Evolutionary conservation across 2,329 filamentous ascomycete genomes (phyloP), one percentile per base, ranked within the genome.

Genomic region (Diaporthe sp.): DNA sequence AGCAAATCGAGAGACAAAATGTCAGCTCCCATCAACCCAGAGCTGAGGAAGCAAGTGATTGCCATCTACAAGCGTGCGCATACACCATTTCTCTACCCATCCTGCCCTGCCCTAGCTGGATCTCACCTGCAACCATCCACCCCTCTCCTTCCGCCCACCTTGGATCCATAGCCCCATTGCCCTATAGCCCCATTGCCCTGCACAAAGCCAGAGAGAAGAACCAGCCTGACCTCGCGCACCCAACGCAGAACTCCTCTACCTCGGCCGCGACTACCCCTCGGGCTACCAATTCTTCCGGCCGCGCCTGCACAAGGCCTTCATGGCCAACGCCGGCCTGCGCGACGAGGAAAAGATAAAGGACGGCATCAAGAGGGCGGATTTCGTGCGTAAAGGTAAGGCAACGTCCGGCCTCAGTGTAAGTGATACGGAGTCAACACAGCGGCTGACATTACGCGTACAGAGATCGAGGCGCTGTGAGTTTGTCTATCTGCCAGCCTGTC

Each of bases 381-480:
- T 94, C 84, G 95, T 98, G 5, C 97, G 95, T 85, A 98, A 97
- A 89, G 95, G 95, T 95, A 81, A 22, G 55, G 12, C 17, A 22
- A 9, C 0, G 44, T 2, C 25, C 22, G 53, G 44, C 34, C 19
- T 28, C 19, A 8, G 46, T 61, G 19, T 70, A 78, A 42, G 76
- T 72, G 68, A 15, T 76, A 46, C 39, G 12, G 2, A 28, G 4
- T 19, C 34, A 39, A 25, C 39, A 22, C 0, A 19, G 4, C 6
- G 17, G 69, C 55, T 72, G 69, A 61, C 69, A 9, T 8, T 28
- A 4, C 12, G 1, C 10, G 22, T 49, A 10, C 78, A 97, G 96
- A 98, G 83, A 95, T 98, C 76, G 96, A 98, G 86, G 93, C 95
- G 25, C 83, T 98, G 94, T 98, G 89, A 91, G 94, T 89, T 28